These are phyloP conservation scores for Fibroporia radiculosa DNA, from an alignment of 768 basidiomycete species.

Conservation along the genomic window DNA sequence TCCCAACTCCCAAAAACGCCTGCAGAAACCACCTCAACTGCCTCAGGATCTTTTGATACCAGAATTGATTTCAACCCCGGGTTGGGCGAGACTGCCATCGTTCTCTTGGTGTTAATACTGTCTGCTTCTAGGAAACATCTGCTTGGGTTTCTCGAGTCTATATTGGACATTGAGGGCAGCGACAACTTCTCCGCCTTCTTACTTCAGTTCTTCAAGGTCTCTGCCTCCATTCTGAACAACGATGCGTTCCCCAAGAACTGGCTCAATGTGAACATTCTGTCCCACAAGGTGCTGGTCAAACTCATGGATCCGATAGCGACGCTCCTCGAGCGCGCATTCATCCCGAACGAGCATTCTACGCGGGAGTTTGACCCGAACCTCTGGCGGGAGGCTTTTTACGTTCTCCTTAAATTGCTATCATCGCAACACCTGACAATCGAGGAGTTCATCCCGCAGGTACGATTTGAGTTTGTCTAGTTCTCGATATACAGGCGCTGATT, in stretches of 20 bases:
- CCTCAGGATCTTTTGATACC: conserved; percentile 33
- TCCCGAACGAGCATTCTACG: conserved; percentile 59
- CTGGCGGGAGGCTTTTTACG: conserved; percentile 77
- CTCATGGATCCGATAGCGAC: conserved; percentile 77
- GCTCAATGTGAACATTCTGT: conserved; percentile 86
- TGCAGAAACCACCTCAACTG: conserved; percentile 33
- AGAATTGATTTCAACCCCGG: conserved; percentile 60
- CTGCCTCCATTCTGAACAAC: conserved; percentile 72
- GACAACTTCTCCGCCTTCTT: conserved; percentile 69
- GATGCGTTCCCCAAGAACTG: conserved; percentile 87
- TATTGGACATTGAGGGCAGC: conserved; percentile 82
- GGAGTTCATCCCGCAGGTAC: conserved; percentile 88
- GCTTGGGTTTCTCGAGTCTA: conserved; percentile 68
- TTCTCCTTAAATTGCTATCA: conserved; percentile 78
- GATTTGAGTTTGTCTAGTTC: background rate
- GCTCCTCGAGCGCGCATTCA: conserved; percentile 73
- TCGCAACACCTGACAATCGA: conserved; percentile 92
- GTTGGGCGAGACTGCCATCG: conserved; percentile 79
- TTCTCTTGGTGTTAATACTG: conserved; percentile 73
- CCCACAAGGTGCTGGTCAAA: conserved; percentile 83
- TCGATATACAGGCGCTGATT: no score
- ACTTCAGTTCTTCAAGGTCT: conserved; percentile 74
- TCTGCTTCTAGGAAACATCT: conserved; percentile 77
- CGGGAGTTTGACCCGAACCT: conserved; percentile 65
- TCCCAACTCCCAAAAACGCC: conserved; percentile 54